Percentiles rank a stretch among this genome's conserved stretches.
These are phyloP conservation scores for Penstemon barbatus DNA, from an alignment of 257 asterid species.

Conservation along the genomic window DNA sequence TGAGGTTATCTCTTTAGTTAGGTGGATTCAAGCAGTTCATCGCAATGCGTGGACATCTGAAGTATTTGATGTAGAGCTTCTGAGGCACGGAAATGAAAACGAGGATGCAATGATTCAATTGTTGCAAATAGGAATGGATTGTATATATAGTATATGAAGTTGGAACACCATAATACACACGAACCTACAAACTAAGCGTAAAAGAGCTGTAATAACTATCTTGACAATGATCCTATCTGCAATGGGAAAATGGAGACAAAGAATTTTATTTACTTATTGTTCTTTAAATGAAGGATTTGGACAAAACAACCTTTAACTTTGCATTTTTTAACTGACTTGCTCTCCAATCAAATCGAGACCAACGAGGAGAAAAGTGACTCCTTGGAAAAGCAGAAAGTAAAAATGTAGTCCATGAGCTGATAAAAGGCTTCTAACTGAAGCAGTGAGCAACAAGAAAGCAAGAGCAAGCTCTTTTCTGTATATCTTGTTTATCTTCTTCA, in stretches of 20 bases:
- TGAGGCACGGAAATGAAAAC: constrained; percentile 31
- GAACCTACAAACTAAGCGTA: constrained; percentile 23
- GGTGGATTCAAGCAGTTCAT: constrained; percentile 39
- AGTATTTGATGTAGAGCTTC: constrained; percentile 38
- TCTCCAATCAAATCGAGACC: constrained; percentile 75
- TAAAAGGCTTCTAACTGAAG: constrained; percentile 64
- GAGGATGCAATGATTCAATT: constrained; percentile 41
- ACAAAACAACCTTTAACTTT: background rate
- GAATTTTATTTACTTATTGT: constrained; percentile 25
- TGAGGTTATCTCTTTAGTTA: constrained; percentile 40
- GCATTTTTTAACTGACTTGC: constrained; percentile 44
- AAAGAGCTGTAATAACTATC: constrained; percentile 25
- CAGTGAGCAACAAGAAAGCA: constrained; percentile 63
- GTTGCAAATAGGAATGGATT: constrained; percentile 39
- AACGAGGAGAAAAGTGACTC: constrained; percentile 62
- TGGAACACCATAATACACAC: constrained; percentile 30
- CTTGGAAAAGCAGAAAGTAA: constrained; percentile 80
- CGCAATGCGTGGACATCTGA: constrained; percentile 41
- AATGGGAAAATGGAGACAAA: constrained; percentile 13
- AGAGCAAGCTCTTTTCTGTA: constrained; percentile 71
- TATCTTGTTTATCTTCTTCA: constrained; percentile 61
- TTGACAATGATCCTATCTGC: constrained; percentile 38
- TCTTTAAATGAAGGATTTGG: constrained; percentile 5
- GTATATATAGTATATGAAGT: constrained; percentile 39
- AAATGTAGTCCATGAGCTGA: constrained; percentile 79